Evolutionary conservation across 148 eudicot genomes (phyloP).

Genomic region (Silene latifolia): DNA sequence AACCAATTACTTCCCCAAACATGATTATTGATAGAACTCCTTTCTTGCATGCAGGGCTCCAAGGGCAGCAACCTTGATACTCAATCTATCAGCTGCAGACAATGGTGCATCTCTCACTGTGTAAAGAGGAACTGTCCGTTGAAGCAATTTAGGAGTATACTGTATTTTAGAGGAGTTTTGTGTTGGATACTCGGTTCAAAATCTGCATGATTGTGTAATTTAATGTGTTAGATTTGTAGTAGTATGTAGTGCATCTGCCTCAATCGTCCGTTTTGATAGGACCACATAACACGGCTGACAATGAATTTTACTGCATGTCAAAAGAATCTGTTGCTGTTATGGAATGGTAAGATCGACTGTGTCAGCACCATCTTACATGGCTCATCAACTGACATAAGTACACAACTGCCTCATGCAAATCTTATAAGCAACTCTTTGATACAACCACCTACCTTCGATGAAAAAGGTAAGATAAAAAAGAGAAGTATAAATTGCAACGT

Average conservation of each 20-base stretch:
- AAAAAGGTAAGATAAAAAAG: too few species aligned
- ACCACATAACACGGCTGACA: not conserved
- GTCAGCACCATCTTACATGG: too few species aligned
- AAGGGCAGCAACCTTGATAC: conserved; percentile 86
- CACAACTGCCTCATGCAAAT: too few species aligned
- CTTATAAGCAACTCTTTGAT: too few species aligned
- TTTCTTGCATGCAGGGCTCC: conserved; percentile 69
- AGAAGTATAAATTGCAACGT: too few species aligned
- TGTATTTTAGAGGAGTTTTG: not conserved
- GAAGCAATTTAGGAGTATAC: not conserved
- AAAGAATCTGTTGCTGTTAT: too few species aligned
- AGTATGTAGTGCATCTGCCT: not conserved
- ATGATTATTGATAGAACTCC: not conserved
- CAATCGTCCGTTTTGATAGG: not conserved
- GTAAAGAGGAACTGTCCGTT: conserved; percentile 28
- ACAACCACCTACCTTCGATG: too few species aligned
- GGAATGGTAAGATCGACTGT: too few species aligned
- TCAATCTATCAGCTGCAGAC: conserved; percentile 79
- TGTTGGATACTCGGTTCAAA: not conserved
- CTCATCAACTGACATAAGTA: too few species aligned
- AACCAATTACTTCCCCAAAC: not conserved
- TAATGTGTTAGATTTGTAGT: not conserved
- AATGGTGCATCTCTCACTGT: conserved; percentile 86
- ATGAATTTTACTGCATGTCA: too few species aligned
- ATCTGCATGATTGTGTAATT: not conserved